Evolutionary conservation across 805 yeast genomes (phyloP), one percentile per base, ranked within the genome.

Genomic region (Candida stauntonica): DNA sequence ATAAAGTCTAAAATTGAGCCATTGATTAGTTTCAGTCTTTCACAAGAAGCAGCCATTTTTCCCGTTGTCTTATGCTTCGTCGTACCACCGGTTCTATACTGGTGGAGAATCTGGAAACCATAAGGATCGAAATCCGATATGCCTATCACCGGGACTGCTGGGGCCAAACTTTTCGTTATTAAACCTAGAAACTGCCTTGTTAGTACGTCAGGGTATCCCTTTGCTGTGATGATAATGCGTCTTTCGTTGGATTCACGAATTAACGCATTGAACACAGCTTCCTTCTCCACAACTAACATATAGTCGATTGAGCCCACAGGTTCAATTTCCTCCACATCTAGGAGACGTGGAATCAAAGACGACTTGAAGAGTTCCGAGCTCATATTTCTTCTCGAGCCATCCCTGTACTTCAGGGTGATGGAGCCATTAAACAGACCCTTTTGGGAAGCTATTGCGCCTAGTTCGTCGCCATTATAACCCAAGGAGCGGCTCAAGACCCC

Each of bases 111-210:
- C 50, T 69, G 65, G 7, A 78, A 51, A 0, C 89, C 91, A 57
- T 78, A 73, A 3, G 83, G 75, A 52, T 83, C 91, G 19, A 81
- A 69, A 57, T 83, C 91, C 18, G 77, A 73, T 43, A 72, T 61
- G 1, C 77, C 75, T 14, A 60, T 48, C 13, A 77, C 61, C 5
- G 66, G 64, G 1, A 63, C 46, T 1, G 40, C 29, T 2, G 59
- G 55, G n/a, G 57, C 9, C 11, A 21, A 27, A 5, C 18, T 21
- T 29, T 36, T 18, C 11, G 55, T 32, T 20, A 73, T 38, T 33
- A 38, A 44, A 4, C 54, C 39, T 1, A 76, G 50, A 46, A 80
- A 77, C 11, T 45, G 40, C 38, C 67, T 64, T 0, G 87, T 79
- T 13, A 76, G 50, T 15, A 62, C 52, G 55, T 83, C 89, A 0